Evolutionary conservation across 192 early-diverging fungal species (phyloP), one percentile per base, ranked within the genome.

Genomic region (Linnemannia exigua): DNA sequence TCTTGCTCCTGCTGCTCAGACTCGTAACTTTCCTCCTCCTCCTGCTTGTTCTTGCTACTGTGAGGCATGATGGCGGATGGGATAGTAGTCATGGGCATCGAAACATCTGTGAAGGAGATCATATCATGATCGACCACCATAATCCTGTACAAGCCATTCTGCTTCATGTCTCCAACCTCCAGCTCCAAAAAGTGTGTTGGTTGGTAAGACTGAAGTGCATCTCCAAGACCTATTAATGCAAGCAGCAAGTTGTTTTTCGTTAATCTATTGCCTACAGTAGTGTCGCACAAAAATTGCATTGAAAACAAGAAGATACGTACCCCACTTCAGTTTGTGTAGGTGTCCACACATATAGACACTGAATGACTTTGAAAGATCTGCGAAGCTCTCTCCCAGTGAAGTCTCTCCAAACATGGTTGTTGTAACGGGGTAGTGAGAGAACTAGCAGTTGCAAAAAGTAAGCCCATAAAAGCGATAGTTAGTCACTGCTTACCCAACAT

Each of bases 141-240:
- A 36, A 98, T 91, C 48, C 97, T 90, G 79, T 96, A 97, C n/a
- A 93, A 68, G 1, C 94, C 96, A 84, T 98, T 95, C 73, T 94
- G 91, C 88, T 98, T 98, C 90, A 98, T 92, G 70, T 98, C 97
- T 31, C 92, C 96, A 15, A 98, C 84, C 89, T 98, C 97, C 20
- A 98, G 89, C 88, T 98, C 95, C 79, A 96, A 87, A 66, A 90
- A 93, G 68, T 93, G 89, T n/a, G 89, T 88, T 14, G 90, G 87
- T 73, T 93, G 88, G 82, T 96, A 95, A 33, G 92, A 85, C 84
- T 95, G 90, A 75, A 96, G 87, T 44, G 89, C 84, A 63, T 91
- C 88, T 67, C 93, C 90, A 17, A 92, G 74, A 17, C 91, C 90
- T 89, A 80, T 31, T 16, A 47, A 35, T 3, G 41, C 12, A 68